Conservation (phyloP, 2,329 filamentous ascomycete genomes). For the Daldinia sp. region DNA sequence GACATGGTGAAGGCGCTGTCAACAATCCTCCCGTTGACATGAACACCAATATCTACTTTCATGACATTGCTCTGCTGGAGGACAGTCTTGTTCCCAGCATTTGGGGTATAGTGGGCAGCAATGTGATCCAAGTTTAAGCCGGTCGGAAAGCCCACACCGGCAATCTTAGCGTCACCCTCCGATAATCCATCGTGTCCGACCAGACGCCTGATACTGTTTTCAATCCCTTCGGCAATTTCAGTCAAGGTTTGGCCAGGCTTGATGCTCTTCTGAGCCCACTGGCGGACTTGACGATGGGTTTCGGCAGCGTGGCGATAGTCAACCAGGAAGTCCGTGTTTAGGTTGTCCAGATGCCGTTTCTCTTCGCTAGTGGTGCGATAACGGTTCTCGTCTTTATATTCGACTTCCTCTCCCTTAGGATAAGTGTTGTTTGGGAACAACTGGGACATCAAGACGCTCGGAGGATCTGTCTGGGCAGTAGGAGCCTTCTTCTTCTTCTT, state of each 20-base stretch:
- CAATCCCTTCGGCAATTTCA: constrained; percentile 88
- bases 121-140: constrained; percentile 87
- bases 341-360: constrained; percentile 83
- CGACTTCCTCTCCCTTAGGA: constrained; percentile 81
- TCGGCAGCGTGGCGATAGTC: constrained; percentile 90
- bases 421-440: constrained; percentile 80
- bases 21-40: constrained; percentile 83
- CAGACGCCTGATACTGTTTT: constrained; percentile 81
- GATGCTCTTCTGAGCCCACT: constrained; percentile 84
- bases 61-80: constrained; percentile 80
- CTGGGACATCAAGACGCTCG: constrained; percentile 77
- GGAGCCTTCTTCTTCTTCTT: constrained; percentile 76
- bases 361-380: constrained; percentile 87
- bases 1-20: constrained; percentile 85
- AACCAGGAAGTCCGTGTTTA: constrained; percentile 81
- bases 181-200: constrained; percentile 81
- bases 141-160: constrained; percentile 88
- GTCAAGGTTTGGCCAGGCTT: constrained; percentile 84
- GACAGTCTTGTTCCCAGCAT: constrained; percentile 84
- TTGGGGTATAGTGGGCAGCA: constrained; percentile 88
- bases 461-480: constrained; percentile 81
- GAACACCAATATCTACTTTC: constrained; percentile 86
- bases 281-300: constrained; percentile 87
- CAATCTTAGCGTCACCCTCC: constrained; percentile 81
- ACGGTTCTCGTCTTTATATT: constrained; percentile 81